Evolutionary conservation across 1,284 basidiomycete species (phyloP).

Genomic region (Erythrobasidium hasegawianum): DNA sequence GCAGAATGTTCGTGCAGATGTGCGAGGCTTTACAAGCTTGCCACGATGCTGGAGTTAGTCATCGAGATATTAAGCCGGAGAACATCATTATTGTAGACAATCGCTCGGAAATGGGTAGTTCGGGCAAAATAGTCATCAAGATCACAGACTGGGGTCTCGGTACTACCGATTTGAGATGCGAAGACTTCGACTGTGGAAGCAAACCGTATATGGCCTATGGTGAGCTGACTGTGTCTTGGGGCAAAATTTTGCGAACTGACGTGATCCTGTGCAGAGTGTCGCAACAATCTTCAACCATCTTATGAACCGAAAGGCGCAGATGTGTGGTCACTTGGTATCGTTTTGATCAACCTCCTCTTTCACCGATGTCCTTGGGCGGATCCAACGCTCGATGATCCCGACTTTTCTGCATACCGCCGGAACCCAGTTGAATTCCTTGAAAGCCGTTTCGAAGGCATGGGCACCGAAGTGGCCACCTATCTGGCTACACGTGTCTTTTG

Average conservation of each 20-base stretch:
- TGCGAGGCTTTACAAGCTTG: constrained; percentile 96
- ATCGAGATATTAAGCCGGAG: constrained; percentile 93
- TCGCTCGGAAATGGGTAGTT: constrained; percentile 71
- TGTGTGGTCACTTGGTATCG: constrained; percentile 97
- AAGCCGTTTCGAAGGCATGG: constrained; percentile 88
- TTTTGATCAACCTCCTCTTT: constrained; percentile 98
- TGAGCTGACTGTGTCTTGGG: too few relatives aligned
- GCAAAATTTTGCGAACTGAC: too few relatives aligned
- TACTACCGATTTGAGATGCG: constrained; percentile 78
- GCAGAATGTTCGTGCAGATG: constrained; percentile 97
- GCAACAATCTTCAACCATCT: constrained; percentile 89
- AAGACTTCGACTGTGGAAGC: constrained; percentile 97
- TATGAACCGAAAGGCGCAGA: constrained; percentile 93
- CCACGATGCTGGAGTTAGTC: constrained; percentile 84
- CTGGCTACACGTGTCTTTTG: constrained; percentile 82
- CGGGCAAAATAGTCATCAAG: constrained; percentile 77
- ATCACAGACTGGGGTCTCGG: constrained; percentile 95
- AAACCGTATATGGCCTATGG: constrained; percentile 99
- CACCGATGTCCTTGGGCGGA: constrained; percentile 98
- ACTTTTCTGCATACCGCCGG: constrained; percentile 73
- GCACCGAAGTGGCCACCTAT: constrained; percentile 77
- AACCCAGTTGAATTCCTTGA: constrained; percentile 82
- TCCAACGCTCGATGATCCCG: constrained; percentile 67
- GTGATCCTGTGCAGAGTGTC: constrained; percentile 65
- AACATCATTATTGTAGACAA: constrained; percentile 52